A percentile compares a stretch with the other conserved stretches of the same genome.
Conservation (phyloP, 225 moss, liverwort and hornwort species). For the Polytrichum commune region DNA sequence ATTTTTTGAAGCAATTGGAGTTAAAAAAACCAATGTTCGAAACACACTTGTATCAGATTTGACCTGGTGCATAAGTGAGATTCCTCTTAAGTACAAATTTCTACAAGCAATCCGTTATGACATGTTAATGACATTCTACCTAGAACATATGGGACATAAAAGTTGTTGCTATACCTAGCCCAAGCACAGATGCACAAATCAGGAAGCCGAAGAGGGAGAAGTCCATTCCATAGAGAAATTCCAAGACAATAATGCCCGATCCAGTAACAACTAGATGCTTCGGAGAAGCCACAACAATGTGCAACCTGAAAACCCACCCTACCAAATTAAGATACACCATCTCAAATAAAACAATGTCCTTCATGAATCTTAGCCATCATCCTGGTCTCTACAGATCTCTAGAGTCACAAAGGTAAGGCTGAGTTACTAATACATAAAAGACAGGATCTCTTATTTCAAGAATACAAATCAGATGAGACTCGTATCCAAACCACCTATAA, state of each 20-base stretch:
- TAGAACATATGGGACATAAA: neutral
- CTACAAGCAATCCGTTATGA: neutral
- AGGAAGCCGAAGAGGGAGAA: conserved; percentile 87
- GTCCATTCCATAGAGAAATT: conserved; percentile 84
- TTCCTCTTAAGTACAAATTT: neutral
- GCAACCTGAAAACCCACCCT: conserved; percentile 58
- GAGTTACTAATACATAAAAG: too few relatives aligned
- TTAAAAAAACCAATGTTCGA: neutral
- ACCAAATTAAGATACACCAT: conserved; percentile 8
- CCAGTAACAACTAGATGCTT: conserved; percentile 76
- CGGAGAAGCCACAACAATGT: conserved; percentile 82
- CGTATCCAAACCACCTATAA: too few relatives aligned
- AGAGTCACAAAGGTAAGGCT: too few relatives aligned
- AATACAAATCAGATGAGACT: too few relatives aligned
- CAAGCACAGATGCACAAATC: conserved; percentile 76
- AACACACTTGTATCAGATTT: conserved; percentile 1
- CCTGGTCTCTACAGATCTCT: too few relatives aligned
- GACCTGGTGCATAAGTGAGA: neutral
- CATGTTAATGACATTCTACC: neutral
- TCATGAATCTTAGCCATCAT: too few relatives aligned
- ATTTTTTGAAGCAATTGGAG: neutral
- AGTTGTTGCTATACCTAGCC: conserved; percentile 48
- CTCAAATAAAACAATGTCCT: neutral
- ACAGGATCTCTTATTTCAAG: too few relatives aligned
- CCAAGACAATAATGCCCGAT: conserved; percentile 73